These are phyloP conservation scores for Manihot esculenta DNA, from an alignment of 441 rosid genomes.

Conservation along the genomic window DNA sequence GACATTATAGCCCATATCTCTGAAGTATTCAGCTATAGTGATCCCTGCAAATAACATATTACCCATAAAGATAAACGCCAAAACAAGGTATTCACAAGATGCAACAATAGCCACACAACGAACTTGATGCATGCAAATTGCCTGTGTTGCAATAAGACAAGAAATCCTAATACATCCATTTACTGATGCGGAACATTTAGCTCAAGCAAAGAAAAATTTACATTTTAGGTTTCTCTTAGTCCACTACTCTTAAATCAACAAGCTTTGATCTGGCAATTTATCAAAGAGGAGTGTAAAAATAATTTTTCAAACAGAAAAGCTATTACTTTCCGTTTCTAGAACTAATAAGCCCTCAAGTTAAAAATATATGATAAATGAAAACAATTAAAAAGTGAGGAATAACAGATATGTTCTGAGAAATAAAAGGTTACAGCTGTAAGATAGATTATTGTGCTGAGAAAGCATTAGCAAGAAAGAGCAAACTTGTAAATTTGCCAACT, in stretches of 20 bases:
- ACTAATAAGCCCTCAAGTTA: not conserved
- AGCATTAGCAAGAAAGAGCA: not conserved
- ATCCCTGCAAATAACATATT: constrained; percentile 61
- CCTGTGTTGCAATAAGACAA: not conserved
- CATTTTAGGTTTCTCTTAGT: not conserved
- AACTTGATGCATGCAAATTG: not conserved
- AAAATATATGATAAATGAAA: not conserved
- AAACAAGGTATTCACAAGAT: constrained; percentile 9
- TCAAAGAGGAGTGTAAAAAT: no score
- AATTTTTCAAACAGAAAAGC: no score
- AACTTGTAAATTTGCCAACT: not conserved
- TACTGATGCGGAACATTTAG: not conserved
- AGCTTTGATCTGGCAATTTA: not conserved
- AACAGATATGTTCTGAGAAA: not conserved
- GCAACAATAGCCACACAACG: not conserved
- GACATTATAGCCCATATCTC: constrained; percentile 99
- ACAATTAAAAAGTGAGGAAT: not conserved
- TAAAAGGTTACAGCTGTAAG: constrained; percentile 1
- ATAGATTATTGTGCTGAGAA: not conserved
- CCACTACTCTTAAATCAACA: not conserved
- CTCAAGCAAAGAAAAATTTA: not conserved
- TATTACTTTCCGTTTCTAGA: not conserved
- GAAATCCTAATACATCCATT: not conserved
- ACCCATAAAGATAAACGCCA: constrained; percentile 13
- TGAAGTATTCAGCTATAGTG: constrained; percentile 95